Evolutionary conservation across 306 rosid species (phyloP), one percentile per base, ranked within the genome.

Genomic region (Nissolia schottii): DNA sequence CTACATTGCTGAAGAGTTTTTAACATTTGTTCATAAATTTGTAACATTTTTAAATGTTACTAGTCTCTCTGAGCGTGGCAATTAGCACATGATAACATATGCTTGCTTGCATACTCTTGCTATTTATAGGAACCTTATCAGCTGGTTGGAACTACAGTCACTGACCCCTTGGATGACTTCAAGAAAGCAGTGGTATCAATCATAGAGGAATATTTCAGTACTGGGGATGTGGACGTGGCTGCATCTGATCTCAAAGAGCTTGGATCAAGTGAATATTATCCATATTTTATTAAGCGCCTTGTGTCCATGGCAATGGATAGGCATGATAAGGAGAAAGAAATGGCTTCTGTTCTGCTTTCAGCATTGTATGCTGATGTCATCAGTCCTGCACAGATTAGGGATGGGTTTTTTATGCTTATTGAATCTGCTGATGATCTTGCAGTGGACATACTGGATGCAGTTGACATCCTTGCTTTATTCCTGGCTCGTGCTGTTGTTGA

Each of bases 401-500:
- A 94, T 81, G 99, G 99, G 2, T 94, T 91, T 82, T 91, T 89
- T 78, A 83, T 94, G 57, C 95, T 94, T 65, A 86, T 94, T 55
- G 99, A 94, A 76, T 91, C 99, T 72, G 97, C 90, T 67, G 99
- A 94, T 75, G 99, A 94, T 85, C 97, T 94, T 70, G 96, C 88
- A 13, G 96, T 94, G 57, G 99, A 94, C 84, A 94, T 94, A 64
- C 83, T 85, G 63, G 96, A 94, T 81, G 94, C 99, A 31, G 99
- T 85, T 49, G 97, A 94, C 79, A 81, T 94, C 76, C 96, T 94
- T 60, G 97, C 97, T 6, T 84, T 94, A 87, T 94, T 91, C 76
- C 70, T 91, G 70, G 97, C 99, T 15, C 99, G 99, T 61, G 99
- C 99, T 57, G 96, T 94, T 75, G 99, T 94, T 40, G 99, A 94